Evolutionary conservation across 441 rosid species (phyloP), one percentile per base, ranked within the genome.

Genomic region (Euphorbia schlechtendalii): DNA sequence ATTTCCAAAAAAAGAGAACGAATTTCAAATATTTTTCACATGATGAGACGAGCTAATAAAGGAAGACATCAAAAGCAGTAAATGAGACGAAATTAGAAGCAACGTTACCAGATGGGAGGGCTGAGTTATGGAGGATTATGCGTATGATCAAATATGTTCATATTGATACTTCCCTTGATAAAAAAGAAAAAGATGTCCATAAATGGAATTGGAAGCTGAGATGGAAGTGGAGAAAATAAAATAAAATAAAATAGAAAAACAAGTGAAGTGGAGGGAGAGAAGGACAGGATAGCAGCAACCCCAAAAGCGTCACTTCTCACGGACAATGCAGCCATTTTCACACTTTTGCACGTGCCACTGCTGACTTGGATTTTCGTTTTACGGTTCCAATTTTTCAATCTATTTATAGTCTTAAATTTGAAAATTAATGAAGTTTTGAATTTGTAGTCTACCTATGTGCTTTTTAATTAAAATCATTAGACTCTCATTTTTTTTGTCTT

Each of bases 241-340:
- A 38, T 1, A 38, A 38, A 8, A 22, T 22, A 14, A 28, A 46
- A 8, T 8, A 8, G 1, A 32, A 52, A 22, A 34, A 54, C 10
- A 53, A 64, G 60, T 14, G 2, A 9, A 27, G n/a, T n/a, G 6
- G 6, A 6, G 4, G 6, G 34, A 32, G 34, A 6, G 34, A 32
- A 32, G 6, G 34, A 18, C 1, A 6, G 14, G 5, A 2, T 11
- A 49, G 25, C 25, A 41, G 51, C 51, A 1, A 20, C 51, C 20
- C 51, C 3, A 54, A 21, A 30, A 43, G 56, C 46, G 17, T 54
- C 20, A 2, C 58, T 32, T 38, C 20, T 68, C 71, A 68, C 71
- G 71, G 71, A 68, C 65, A 51, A 34, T 25, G 53, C 30, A 2
- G 21, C 27, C 61, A 55, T 55, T n/a, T 27, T 14, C 18, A 30